These are phyloP conservation scores for Pleurotus sapidus DNA, from an alignment of 768 basidiomycete genomes.

Conservation along the genomic window DNA sequence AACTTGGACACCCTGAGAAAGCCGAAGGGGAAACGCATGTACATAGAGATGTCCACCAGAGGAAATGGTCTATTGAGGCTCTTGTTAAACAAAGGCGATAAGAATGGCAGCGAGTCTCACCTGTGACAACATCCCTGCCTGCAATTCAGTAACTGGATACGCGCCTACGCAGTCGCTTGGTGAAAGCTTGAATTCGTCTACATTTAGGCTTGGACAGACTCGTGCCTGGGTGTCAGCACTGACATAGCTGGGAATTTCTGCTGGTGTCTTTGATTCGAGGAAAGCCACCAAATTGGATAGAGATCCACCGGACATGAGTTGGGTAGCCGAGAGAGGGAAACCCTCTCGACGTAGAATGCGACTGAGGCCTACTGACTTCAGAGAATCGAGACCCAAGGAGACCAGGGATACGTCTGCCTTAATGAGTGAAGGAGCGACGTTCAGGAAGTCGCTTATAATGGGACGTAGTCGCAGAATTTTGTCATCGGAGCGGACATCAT, in stretches of 20 bases:
- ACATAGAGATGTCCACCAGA: conserved; percentile 27
- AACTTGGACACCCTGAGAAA: conserved; percentile 19
- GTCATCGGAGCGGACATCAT: neutral
- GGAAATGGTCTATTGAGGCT: conserved; percentile 22
- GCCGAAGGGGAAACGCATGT: conserved; percentile 26
- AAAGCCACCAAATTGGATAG: conserved; percentile 15
- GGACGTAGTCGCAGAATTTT: conserved; percentile 11
- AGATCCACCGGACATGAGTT: conserved; percentile 31
- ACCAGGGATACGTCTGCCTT: conserved; percentile 32
- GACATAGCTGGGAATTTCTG: no score
- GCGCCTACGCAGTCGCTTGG: conserved; percentile 27
- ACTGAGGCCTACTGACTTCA: conserved; percentile 42
- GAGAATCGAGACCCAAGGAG: conserved; percentile 45
- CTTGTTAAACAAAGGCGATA: neutral
- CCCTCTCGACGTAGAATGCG: conserved; percentile 29
- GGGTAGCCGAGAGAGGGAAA: conserved; percentile 28
- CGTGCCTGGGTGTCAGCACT: no score
- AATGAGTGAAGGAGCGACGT: conserved; percentile 17
- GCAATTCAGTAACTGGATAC: conserved; percentile 40
- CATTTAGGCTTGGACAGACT: conserved; percentile 8
- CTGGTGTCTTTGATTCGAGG: neutral
- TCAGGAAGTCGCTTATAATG: conserved; percentile 24
- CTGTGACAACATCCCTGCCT: conserved; percentile 50
- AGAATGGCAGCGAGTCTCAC: conserved; percentile 18
- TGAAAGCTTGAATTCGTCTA: conserved; percentile 16